Conservation (phyloP, 2,329 filamentous ascomycete genomes). For the Diaporthe aspalathi region DNA sequence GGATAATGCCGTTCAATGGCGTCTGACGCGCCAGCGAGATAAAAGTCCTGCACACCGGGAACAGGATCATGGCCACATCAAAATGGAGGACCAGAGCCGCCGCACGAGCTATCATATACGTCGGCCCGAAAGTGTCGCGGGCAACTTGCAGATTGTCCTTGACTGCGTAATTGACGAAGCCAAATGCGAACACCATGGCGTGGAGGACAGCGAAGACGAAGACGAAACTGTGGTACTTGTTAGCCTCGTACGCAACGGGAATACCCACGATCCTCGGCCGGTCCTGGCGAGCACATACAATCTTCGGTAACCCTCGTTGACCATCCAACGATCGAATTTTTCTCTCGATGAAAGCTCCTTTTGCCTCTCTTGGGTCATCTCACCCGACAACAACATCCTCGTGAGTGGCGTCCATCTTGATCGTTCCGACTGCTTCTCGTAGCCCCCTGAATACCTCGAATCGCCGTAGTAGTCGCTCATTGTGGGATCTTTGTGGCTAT, state of each 20-base stretch:
- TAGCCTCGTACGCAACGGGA: conserved; percentile 37
- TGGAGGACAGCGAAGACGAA: conserved; percentile 80
- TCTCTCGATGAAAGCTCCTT: conserved; percentile 76
- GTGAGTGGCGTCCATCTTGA: conserved; percentile 86
- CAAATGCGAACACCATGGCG: conserved; percentile 81
- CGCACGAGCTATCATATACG: conserved; percentile 80
- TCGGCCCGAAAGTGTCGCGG: conserved; percentile 77
- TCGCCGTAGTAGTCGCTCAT: conserved; percentile 50
- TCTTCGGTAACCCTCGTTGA: conserved; percentile 86
- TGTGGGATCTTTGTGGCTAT: conserved; percentile 33
- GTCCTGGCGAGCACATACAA: conserved; percentile 65
- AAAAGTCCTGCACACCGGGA: conserved; percentile 85
- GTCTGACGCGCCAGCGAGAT: conserved; percentile 85
- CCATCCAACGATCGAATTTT: conserved; percentile 87
- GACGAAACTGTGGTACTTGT: conserved; percentile 70
- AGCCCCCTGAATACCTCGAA: conserved; percentile 47
- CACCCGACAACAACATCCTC: conserved; percentile 83
- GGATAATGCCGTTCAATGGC: conserved; percentile 85
- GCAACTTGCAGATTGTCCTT: conserved; percentile 79
- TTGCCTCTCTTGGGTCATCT: conserved; percentile 80
- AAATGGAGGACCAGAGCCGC: conserved; percentile 83
- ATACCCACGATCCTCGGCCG: conserved; percentile 32
- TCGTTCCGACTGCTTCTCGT: conserved; percentile 71
- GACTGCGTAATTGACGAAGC: conserved; percentile 81
- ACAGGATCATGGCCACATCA: conserved; percentile 81